These are phyloP conservation scores for Syzygium aqueum DNA, from an alignment of 345 rosid genomes.

Conservation along the genomic window DNA sequence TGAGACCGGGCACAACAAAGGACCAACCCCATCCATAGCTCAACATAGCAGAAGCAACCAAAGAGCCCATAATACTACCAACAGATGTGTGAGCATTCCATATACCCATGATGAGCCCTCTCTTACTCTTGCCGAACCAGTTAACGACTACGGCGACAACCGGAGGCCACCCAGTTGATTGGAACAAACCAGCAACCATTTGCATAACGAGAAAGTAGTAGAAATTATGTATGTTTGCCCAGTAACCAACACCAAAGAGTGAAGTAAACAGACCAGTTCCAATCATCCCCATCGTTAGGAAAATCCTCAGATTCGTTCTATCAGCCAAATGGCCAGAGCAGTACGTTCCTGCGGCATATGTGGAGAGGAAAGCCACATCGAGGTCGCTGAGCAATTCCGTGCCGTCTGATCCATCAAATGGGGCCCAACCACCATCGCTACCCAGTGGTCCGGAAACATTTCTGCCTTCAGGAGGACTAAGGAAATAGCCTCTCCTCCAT, in stretches of 20 bases:
- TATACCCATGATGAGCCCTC: conserved; percentile 94
- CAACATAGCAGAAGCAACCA: conserved; percentile 64
- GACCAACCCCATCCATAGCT: conserved; percentile 98
- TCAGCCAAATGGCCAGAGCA: conserved; percentile 91
- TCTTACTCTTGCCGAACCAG: conserved; percentile 87
- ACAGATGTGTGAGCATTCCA: conserved; percentile 96
- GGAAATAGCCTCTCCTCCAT: conserved; percentile 9
- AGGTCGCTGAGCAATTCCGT: conserved; percentile 70
- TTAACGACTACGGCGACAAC: conserved; percentile 90
- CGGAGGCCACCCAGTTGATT: conserved; percentile 96
- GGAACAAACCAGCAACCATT: conserved; percentile 78
- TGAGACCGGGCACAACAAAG: conserved; percentile 71
- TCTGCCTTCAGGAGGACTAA: neutral
- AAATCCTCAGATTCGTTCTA: conserved; percentile 67
- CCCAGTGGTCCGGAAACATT: conserved; percentile 4
- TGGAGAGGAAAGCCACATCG: conserved; percentile 68
- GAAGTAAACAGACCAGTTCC: conserved; percentile 80
- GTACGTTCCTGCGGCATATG: conserved; percentile 79
- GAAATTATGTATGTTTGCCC: conserved; percentile 67
- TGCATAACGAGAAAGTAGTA: conserved; percentile 63
- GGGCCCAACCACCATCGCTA: conserved; percentile 71
- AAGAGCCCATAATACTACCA: conserved; percentile 77
- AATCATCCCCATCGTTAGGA: conserved; percentile 65
- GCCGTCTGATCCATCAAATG: conserved; percentile 66
- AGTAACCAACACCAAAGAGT: conserved; percentile 72